These are phyloP conservation scores for Lanzia echinophila DNA, from an alignment of 2,329 filamentous ascomycete species.

Conservation along the genomic window DNA sequence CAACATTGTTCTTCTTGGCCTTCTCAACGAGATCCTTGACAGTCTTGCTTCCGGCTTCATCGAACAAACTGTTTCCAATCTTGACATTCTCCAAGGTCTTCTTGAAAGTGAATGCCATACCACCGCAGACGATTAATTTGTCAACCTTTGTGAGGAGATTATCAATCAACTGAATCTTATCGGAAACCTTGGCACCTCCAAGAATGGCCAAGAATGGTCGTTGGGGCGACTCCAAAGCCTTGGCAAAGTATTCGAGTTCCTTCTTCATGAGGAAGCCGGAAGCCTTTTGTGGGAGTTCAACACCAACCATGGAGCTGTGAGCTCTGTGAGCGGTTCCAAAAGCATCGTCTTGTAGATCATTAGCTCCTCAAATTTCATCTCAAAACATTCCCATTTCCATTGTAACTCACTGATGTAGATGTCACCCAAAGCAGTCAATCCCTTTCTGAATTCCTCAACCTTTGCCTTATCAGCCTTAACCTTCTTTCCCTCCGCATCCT, in stretches of 20 bases:
- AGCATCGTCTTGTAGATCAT: constrained; percentile 65
- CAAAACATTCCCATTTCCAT: constrained; percentile 7
- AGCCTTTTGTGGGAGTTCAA: constrained; percentile 92
- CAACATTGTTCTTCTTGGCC: constrained; percentile 93
- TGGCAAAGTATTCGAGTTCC: constrained; percentile 98
- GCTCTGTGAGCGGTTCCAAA: constrained; percentile 98
- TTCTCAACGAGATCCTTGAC: constrained; percentile 84
- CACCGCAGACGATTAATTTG: constrained; percentile 92
- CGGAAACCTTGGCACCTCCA: constrained; percentile 94
- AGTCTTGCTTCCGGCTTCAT: constrained; percentile 89
- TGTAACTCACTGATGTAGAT: constrained; percentile 80
- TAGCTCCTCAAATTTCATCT: background rate
- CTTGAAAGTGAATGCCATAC: constrained; percentile 99
- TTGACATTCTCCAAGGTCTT: constrained; percentile 89
- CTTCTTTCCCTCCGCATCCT: constrained; percentile 94
- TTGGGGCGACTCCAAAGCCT: constrained; percentile 88
- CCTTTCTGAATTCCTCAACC: constrained; percentile 91
- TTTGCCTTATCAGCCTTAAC: constrained; percentile 92
- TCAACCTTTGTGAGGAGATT: constrained; percentile 98
- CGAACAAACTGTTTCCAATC: constrained; percentile 88
- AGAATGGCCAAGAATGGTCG: constrained; percentile 98
- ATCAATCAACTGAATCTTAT: constrained; percentile 99
- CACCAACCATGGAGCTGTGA: constrained; percentile 98
- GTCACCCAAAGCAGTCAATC: constrained; percentile 87
- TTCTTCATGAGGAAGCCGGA: constrained; percentile 99